Evolutionary conservation across 495 filamentous ascomycete species (phyloP).

Genomic region (Lasiosphaeris hirsuta): DNA sequence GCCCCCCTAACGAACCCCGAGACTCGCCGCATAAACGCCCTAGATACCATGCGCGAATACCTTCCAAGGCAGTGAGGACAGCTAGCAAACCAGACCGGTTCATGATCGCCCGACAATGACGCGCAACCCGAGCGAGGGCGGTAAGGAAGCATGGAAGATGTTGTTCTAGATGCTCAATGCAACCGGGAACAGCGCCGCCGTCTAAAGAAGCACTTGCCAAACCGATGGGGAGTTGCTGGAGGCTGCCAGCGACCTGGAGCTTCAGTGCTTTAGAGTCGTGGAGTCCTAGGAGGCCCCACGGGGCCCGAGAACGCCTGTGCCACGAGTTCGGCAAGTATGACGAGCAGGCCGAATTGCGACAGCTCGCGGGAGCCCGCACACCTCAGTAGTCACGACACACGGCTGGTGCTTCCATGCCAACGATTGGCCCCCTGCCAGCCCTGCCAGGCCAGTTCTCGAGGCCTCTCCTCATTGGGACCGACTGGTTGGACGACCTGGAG

Average conservation of each 20-base stretch:
- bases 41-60: background rate
- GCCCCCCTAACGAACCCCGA: background rate
- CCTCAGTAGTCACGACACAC: constrained; percentile 8
- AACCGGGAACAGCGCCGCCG: too few relatives aligned
- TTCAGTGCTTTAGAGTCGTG: background rate
- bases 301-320: background rate
- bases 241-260: background rate
- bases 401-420: background rate
- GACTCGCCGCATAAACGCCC: too few relatives aligned
- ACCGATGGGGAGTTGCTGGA: background rate
- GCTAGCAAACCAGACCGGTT: background rate
- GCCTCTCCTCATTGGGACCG: constrained; percentile 8
- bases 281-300: constrained; percentile 6
- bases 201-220: background rate
- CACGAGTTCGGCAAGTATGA: constrained; percentile 15
- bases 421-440: constrained; percentile 7
- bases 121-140: too few relatives aligned
- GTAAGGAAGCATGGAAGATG: too few relatives aligned
- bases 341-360: constrained; percentile 8
- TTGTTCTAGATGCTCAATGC: too few relatives aligned
- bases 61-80: constrained; percentile 7
- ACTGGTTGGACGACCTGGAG: constrained; percentile 11
- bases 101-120: too few relatives aligned
- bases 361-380: constrained; percentile 1
- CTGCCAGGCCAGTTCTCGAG: constrained; percentile 5